Percentiles rank a stretch among this genome's conserved stretches.
Evolutionary conservation across 768 basidiomycete species (phyloP).

Genomic region (Rickenella mellea): DNA sequence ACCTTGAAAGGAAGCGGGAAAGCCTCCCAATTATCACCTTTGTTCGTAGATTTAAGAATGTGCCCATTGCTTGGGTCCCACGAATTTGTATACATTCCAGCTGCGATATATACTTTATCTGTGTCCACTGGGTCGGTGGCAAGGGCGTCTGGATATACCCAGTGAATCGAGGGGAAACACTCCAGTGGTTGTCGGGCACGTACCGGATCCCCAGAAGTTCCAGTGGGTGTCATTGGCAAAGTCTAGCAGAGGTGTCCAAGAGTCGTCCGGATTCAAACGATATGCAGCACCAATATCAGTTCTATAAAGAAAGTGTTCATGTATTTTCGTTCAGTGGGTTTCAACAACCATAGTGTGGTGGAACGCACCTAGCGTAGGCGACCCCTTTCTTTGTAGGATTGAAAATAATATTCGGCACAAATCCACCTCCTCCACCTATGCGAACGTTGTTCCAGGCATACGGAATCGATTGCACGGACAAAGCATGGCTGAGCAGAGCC

Average conservation of each 20-base stretch:
- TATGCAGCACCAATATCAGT: conserved; percentile 7
- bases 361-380: neutral
- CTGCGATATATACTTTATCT: conserved; percentile 6
- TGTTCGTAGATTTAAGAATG: conserved; percentile 6
- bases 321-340: neutral
- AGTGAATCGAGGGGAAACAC: neutral
- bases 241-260: conserved; percentile 8
- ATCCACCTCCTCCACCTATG: conserved; percentile 5
- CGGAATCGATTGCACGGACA: neutral
- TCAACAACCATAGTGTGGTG: neutral
- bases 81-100: conserved; percentile 11
- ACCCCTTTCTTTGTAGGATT: conserved; percentile 7
- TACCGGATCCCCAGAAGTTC: neutral
- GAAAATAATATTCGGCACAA: conserved; percentile 6
- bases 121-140: conserved; percentile 10
- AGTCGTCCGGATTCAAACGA: conserved; percentile 3
- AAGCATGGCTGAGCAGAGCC: neutral
- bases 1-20: conserved; percentile 12
- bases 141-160: neutral
- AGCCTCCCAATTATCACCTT: conserved; percentile 6
- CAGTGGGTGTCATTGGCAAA: conserved; percentile 6
- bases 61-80: conserved; percentile 13
- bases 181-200: neutral
- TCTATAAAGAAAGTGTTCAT: neutral
- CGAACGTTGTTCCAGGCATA: conserved; percentile 1